A percentile compares a stretch with the other conserved stretches of the same genome.
phyloP scores from a whole-genome alignment of 2,329 filamentous ascomycete species.

The Pseudopyricularia javanii region DNA sequence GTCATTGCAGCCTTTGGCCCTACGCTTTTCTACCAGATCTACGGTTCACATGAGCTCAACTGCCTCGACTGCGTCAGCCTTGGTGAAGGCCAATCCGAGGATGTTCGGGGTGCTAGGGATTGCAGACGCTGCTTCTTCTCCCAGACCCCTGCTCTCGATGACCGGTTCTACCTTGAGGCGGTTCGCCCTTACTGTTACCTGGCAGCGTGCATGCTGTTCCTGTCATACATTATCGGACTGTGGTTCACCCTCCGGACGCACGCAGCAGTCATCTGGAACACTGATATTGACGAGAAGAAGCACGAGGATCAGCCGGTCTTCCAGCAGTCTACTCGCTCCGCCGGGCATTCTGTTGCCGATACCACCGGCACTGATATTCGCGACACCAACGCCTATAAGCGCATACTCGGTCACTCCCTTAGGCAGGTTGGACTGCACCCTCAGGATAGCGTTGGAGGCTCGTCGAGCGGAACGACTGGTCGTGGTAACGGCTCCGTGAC shows the following conservation, averaged over 20 bases:
- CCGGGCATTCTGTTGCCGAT: constrained; percentile 21
- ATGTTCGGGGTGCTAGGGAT: constrained; percentile 41
- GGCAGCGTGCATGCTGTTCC: constrained; percentile 71
- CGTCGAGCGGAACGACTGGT: constrained; percentile 16
- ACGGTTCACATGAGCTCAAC: constrained; percentile 91
- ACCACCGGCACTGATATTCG: constrained; percentile 57
- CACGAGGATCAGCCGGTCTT: constrained; percentile 31
- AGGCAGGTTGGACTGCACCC: constrained; percentile 63
- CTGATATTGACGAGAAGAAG: constrained; percentile 67
- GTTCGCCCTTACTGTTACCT: constrained; percentile 91
- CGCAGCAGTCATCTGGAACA: constrained; percentile 93
- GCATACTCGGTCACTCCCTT: constrained; percentile 81
- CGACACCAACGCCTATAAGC: constrained; percentile 82
- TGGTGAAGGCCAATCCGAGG: constrained; percentile 9
- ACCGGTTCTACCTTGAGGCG: constrained; percentile 80
- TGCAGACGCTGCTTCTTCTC: constrained; percentile 92
- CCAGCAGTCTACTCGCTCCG: not conserved
- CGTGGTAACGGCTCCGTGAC: constrained; percentile 29
- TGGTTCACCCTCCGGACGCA: constrained; percentile 95
- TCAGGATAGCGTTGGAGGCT: constrained; percentile 31
- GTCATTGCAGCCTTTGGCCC: constrained; percentile 92
- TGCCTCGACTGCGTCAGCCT: constrained; percentile 55
- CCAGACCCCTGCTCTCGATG: constrained; percentile 70
- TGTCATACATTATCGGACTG: constrained; percentile 86
- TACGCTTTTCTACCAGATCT: constrained; percentile 96